Percentiles rank a stretch among this genome's conserved stretches.
Conservation (phyloP, 306 rosid species). For the Vicia faba region DNA sequence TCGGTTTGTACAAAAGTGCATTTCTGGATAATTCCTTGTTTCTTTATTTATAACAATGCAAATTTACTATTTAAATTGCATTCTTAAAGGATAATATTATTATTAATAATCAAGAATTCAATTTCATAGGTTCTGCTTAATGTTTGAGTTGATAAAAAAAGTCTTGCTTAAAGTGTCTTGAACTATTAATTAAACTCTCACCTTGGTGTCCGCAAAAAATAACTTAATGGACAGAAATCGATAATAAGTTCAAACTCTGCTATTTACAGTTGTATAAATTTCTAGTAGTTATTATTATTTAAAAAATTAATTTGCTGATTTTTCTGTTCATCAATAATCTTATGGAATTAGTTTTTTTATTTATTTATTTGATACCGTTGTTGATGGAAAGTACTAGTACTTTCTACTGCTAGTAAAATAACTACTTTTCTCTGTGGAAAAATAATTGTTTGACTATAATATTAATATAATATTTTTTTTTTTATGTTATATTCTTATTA, state of each 20-base stretch:
- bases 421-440: too few relatives aligned
- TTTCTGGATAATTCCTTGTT: constrained; percentile 26
- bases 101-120: neutral
- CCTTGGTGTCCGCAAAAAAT: too few relatives aligned
- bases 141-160: neutral
- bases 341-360: neutral
- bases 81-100: neutral
- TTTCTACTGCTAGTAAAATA: too few relatives aligned
- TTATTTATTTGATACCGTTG: constrained; percentile 12
- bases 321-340: constrained; percentile 9
- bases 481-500: too few relatives aligned
- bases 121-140: constrained; percentile 2
- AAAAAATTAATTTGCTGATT: too few relatives aligned
- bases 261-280: too few relatives aligned
- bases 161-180: neutral
- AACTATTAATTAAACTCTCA: too few relatives aligned
- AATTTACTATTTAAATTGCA: neutral
- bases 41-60: constrained; percentile 24
- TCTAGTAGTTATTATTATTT: too few relatives aligned
- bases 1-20: neutral
- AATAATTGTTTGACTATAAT: too few relatives aligned
- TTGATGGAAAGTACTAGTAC: neutral
- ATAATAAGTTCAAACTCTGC: too few relatives aligned
- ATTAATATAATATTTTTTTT: too few relatives aligned
- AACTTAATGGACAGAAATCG: too few relatives aligned